These are phyloP conservation scores for Starmerella vaccinii DNA, from an alignment of 805 yeast species.

Conservation along the genomic window DNA sequence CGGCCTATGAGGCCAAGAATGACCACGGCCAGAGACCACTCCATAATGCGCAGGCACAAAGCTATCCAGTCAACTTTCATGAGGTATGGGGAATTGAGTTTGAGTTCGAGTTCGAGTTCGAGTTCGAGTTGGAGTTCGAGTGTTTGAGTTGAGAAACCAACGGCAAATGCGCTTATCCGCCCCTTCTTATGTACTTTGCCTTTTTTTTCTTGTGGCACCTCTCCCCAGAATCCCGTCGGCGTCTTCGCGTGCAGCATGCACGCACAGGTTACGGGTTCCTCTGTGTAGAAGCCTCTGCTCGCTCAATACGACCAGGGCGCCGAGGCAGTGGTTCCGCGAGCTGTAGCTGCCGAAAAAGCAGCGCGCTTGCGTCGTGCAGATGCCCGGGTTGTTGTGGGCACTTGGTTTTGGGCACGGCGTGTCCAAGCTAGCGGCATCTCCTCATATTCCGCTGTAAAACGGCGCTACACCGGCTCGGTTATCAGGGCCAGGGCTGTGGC, in stretches of 20 bases:
- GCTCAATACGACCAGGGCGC: not conserved
- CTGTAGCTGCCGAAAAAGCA: no score
- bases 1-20: slow-evolving; percentile 8
- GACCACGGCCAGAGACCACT: not conserved
- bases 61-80: slow-evolving; percentile 3
- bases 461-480: not conserved
- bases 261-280: not conserved
- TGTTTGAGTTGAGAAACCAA: no score
- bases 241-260: not conserved
- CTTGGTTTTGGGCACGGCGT: no score
- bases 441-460: no score
- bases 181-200: not conserved
- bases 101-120: no score
- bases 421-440: no score
- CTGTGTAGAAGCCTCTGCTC: not conserved
- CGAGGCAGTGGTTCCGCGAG: not conserved
- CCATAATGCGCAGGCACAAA: not conserved
- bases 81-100: no score
- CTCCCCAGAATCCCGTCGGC: not conserved
- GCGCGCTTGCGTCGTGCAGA: no score
- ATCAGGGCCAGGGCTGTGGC: not conserved
- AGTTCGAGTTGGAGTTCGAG: no score
- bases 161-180: no score
- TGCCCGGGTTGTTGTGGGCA: no score
- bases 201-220: not conserved